Evolutionary conservation across 1,284 basidiomycete species (phyloP).

Genomic region (Tremellales sp.): DNA sequence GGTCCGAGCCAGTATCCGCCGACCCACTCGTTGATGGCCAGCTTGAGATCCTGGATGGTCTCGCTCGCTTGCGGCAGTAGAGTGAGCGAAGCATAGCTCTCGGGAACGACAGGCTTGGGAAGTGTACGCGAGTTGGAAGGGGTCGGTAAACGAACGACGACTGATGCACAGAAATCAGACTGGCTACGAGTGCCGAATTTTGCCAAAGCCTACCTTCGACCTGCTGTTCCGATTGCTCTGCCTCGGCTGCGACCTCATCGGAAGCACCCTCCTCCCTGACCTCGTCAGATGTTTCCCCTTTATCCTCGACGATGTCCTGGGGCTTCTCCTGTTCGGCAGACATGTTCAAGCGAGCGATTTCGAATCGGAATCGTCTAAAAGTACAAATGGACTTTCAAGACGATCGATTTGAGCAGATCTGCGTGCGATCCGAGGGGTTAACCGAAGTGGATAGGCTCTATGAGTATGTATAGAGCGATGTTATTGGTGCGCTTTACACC

Average conservation of each 20-base stretch:
- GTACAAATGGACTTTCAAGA: no score
- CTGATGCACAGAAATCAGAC: no score
- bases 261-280: constrained; percentile 4
- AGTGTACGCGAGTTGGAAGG: constrained; percentile 43
- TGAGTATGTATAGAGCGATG: no score
- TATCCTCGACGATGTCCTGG: constrained; percentile 10
- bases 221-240: no score
- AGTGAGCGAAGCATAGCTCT: constrained; percentile 31
- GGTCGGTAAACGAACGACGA: constrained; percentile 42
- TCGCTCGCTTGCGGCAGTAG: constrained; percentile 44
- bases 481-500: no score
- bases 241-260: no score
- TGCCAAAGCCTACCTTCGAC: constrained; percentile 1
- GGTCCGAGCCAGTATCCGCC: constrained; percentile 51
- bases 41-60: constrained; percentile 49
- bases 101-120: constrained; percentile 28
- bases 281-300: constrained; percentile 8
- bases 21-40: constrained; percentile 47
- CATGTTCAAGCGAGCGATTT: no score
- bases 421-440: no score
- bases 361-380: no score
- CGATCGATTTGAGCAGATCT: no score
- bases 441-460: no score
- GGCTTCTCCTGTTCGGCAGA: constrained; percentile 13
- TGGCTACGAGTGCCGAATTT: background rate